A percentile compares a stretch with the other conserved stretches of the same genome.
These are phyloP conservation scores for Usnea hakonensis DNA, from an alignment of 495 filamentous ascomycete genomes.

Conservation along the genomic window DNA sequence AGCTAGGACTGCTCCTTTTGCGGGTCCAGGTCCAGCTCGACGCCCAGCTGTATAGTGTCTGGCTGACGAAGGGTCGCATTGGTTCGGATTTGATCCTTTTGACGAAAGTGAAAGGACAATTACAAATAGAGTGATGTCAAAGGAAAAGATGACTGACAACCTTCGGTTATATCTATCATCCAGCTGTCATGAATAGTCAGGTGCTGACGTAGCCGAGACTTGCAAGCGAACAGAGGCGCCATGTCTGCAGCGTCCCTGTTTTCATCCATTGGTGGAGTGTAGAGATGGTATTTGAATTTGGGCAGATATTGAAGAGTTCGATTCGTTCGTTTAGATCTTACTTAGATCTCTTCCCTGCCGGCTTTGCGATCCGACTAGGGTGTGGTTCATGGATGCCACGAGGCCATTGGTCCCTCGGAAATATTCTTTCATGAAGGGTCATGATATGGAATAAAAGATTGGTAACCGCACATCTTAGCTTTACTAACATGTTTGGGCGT, in stretches of 20 bases:
- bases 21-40: not conserved
- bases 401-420: not conserved
- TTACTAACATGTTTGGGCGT: not conserved
- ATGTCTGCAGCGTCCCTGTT: not conserved
- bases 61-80: too few relatives aligned
- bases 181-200: not conserved
- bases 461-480: not conserved
- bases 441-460: not conserved
- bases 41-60: not conserved
- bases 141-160: not conserved
- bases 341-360: not conserved
- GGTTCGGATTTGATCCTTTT: not conserved
- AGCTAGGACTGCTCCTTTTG: not conserved
- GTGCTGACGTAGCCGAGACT: not conserved
- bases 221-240: not conserved
- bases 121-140: not conserved
- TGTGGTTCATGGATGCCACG: not conserved
- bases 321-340: not conserved
- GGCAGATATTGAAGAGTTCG: not conserved
- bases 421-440: not conserved
- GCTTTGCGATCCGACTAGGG: not conserved
- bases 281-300: not conserved
- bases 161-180: not conserved
- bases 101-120: not conserved
- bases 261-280: not conserved